Evolutionary conservation across 169 alveolate genomes (phyloP).

Genomic region (Neospora caninum): DNA sequence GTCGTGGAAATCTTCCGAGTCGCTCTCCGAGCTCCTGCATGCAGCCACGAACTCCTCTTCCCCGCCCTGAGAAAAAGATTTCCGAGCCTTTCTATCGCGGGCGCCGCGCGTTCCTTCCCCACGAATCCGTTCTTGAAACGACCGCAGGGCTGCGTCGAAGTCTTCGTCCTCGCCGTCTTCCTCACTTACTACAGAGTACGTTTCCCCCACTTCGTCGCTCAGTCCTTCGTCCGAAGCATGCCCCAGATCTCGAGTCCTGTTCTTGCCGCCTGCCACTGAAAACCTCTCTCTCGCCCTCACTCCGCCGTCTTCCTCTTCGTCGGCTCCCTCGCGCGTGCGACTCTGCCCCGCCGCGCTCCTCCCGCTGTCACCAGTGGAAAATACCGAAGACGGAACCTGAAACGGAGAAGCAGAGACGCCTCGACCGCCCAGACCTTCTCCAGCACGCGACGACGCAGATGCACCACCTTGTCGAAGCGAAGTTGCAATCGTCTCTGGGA

Average conservation of each 20-base stretch:
- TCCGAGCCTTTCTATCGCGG: neutral
- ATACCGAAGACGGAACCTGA: neutral
- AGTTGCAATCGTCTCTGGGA: neutral
- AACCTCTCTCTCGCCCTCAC: no score
- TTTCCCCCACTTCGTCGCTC: neutral
- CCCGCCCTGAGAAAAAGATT: neutral
- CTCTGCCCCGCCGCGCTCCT: neutral
- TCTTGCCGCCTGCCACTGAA: neutral
- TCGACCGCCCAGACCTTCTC: neutral
- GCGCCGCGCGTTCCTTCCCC: neutral
- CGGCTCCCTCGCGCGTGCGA: neutral
- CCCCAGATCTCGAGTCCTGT: neutral
- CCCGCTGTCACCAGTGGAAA: neutral
- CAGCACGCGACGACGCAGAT: neutral
- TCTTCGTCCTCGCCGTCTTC: conserved; percentile 6
- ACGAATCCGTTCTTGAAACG: neutral
- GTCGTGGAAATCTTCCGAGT: neutral
- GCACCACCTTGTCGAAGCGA: neutral
- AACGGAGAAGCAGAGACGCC: neutral
- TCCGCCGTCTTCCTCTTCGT: neutral
- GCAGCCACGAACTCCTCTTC: neutral
- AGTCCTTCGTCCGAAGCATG: neutral
- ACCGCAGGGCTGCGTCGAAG: neutral
- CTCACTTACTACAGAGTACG: neutral
- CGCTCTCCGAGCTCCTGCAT: neutral